Evolutionary conservation across 352 stramenopile species (phyloP).

Genomic region (Globisporangium irregulare): DNA sequence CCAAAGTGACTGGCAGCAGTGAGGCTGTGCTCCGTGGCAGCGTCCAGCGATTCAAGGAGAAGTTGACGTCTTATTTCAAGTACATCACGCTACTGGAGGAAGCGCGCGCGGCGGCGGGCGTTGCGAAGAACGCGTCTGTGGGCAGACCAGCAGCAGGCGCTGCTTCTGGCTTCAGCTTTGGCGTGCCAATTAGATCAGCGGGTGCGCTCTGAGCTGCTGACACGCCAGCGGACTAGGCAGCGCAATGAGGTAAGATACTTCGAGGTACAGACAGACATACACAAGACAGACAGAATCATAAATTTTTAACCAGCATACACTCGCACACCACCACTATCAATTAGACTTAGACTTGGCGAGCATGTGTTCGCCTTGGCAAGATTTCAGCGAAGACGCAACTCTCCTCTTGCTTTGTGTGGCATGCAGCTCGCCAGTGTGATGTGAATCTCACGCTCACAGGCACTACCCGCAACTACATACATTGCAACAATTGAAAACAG

Average conservation of each 20-base stretch:
- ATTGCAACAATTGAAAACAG: too few relatives aligned
- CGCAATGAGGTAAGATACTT: background rate
- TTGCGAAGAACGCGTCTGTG: constrained; percentile 31
- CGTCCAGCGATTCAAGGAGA: constrained; percentile 34
- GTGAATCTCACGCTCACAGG: too few relatives aligned
- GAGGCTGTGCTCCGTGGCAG: constrained; percentile 26
- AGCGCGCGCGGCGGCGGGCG: constrained; percentile 38
- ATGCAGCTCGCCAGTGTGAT: too few relatives aligned
- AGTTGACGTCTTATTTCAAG: constrained; percentile 53
- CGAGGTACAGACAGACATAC: too few relatives aligned
- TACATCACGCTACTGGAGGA: constrained; percentile 49
- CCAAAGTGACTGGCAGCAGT: background rate
- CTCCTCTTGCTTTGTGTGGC: too few relatives aligned
- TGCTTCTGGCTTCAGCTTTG: constrained; percentile 13
- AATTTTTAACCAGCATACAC: background rate
- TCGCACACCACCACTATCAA: background rate
- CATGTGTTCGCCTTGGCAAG: background rate
- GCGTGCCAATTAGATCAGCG: constrained; percentile 4
- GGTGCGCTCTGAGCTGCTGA: constrained; percentile 3
- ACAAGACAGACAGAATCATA: background rate
- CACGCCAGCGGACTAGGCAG: background rate
- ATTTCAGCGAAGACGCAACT: too few relatives aligned
- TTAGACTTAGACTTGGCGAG: background rate
- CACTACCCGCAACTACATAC: too few relatives aligned
- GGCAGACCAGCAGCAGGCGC: background rate